Base-by-base conservation (phyloP, 768 basidiomycete genomes). In the Mycena crocata region DNA sequence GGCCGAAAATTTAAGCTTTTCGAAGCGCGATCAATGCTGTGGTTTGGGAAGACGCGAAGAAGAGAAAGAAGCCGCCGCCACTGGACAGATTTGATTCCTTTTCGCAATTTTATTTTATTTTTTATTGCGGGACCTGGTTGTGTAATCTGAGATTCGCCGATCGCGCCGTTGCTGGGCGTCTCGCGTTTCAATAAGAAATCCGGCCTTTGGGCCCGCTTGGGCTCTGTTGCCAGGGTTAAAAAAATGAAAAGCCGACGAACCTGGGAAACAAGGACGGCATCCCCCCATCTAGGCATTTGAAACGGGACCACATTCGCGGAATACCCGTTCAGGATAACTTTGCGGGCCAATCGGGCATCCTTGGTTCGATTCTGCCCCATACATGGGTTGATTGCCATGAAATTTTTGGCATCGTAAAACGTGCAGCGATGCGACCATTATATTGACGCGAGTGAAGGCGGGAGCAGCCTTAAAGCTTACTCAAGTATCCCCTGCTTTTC, bases 171-270 rank as follows among this genome's bases (percentile, higher is more conserved):
- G 62, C 34, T 21, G 13, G 60, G 60, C 39, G 51, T 24, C 23
- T 56, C 44, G 62, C n/a, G 62, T 63, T 63, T 63, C 54, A 63
- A 63, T 63, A 39, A 48, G 19, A 21, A 17, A 37, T 26, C 37
- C 62, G 62, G 54, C 37, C 40, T 57, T 49, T 31, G 44, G 46
- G 30, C 24, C 32, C 14, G 45, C 37, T 56, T 24, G 15, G 44
- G 44, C 21, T 13, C 24, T 40, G 56, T 58, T 57, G 56, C n/a
- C n/a, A 50, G 64, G 56, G 40, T 28, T 24, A 56, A 57, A 57
- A 48, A 34, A 37, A 26, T 31, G 42, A 0, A 10, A 46, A 42
- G 34, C 50, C 48, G 61, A 46, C 51, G 42, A 50, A 57, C 57
- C 37, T 59, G 59, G 39, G 40, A 52, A 62, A 62, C 35, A 5